phyloP scores from a whole-genome alignment of 257 asterid species.

The Lithospermum erythrorhizon region DNA sequence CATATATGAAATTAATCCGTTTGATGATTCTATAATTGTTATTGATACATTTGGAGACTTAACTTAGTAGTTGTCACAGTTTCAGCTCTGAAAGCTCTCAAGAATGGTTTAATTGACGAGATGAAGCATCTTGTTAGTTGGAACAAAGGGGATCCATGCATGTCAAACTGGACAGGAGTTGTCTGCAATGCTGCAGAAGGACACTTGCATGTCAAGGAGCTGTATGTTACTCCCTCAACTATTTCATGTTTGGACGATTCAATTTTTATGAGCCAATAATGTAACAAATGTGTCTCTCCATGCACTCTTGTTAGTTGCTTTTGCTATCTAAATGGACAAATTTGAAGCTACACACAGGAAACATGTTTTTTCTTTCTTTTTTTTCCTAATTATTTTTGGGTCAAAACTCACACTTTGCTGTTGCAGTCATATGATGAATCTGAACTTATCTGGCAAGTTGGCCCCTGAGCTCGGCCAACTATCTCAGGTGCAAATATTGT shows the following conservation, averaged over 20 bases:
- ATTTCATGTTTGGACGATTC: neutral
- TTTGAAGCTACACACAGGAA: neutral
- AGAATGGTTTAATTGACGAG: constrained; percentile 19
- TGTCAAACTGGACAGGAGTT: constrained; percentile 43
- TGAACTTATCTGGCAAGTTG: constrained; percentile 34
- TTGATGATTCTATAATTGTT: neutral
- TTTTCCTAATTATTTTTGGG: no score
- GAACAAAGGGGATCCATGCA: constrained; percentile 35
- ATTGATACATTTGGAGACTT: neutral
- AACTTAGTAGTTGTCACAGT: constrained; percentile 16
- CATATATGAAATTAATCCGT: no score
- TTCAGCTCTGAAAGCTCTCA: constrained; percentile 24
- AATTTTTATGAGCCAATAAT: neutral
- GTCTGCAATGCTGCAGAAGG: constrained; percentile 24
- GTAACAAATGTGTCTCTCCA: neutral
- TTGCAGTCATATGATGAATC: constrained; percentile 35
- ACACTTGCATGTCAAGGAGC: constrained; percentile 28
- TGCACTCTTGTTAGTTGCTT: no score
- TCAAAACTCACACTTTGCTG: neutral
- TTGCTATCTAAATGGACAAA: neutral
- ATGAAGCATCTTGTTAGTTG: constrained; percentile 23
- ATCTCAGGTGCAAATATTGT: constrained; percentile 31
- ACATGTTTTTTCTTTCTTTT: no score
- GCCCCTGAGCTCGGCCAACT: constrained; percentile 36
- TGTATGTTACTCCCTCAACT: constrained; percentile 21